phyloP scores from a whole-genome alignment of 805 yeast species.

The Zygoascus ofunaensis region DNA sequence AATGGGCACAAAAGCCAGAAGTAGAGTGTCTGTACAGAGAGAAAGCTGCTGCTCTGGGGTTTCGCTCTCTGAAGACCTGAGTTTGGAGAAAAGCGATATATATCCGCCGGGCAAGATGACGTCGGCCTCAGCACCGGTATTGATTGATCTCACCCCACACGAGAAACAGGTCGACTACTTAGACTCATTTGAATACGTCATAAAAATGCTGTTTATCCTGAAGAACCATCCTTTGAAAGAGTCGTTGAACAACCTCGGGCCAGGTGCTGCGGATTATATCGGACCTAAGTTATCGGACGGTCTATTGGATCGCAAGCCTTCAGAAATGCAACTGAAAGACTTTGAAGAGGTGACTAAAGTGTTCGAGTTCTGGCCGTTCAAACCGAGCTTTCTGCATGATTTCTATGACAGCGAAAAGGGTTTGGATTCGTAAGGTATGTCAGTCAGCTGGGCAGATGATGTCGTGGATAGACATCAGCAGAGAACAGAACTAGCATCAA shows the following conservation, averaged over 20 bases:
- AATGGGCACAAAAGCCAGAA: constrained; percentile 42
- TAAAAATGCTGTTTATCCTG: constrained; percentile 48
- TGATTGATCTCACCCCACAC: constrained; percentile 50
- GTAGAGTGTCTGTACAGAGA: constrained; percentile 54
- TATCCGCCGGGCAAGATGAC: constrained; percentile 28
- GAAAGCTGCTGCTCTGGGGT: constrained; percentile 37
- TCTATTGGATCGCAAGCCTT: constrained; percentile 38
- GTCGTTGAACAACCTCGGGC: constrained; percentile 53
- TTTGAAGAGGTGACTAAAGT: constrained; percentile 40
- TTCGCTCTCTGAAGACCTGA: neutral
- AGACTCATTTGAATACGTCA: constrained; percentile 58
- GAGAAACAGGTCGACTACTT: constrained; percentile 35
- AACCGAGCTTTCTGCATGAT: constrained; percentile 46
- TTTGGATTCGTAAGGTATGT: too few relatives aligned
- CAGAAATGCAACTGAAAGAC: constrained; percentile 48
- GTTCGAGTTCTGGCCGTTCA: constrained; percentile 78
- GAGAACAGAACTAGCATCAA: neutral
- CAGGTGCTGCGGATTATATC: constrained; percentile 54
- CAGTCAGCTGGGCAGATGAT: neutral
- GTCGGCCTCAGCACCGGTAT: constrained; percentile 29
- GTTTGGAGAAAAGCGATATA: constrained; percentile 35
- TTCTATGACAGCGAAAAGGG: constrained; percentile 30
- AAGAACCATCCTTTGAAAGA: constrained; percentile 38
- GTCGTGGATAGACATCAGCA: neutral
- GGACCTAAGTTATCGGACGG: constrained; percentile 24